These are phyloP conservation scores for Raddia distichophylla DNA, from an alignment of 176 grass and related monocot species.

Conservation along the genomic window DNA sequence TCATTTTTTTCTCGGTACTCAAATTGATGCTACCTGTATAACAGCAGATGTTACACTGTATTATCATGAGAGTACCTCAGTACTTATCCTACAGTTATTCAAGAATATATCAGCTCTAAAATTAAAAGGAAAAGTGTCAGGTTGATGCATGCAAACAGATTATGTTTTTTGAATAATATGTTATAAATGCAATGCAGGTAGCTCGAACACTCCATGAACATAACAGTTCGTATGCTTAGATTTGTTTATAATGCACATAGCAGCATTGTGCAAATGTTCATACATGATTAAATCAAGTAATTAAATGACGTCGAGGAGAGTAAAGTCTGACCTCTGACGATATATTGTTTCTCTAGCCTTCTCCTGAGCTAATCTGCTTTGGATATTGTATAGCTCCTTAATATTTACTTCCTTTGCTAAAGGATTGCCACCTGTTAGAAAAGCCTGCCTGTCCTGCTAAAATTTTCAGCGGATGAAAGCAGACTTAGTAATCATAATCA, in stretches of 20 bases:
- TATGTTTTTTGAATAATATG: not conserved
- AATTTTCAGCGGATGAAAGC: slow-evolving; percentile 22
- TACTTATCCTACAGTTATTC: slow-evolving; percentile 19
- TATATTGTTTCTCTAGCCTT: slow-evolving; percentile 77
- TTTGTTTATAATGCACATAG: not conserved
- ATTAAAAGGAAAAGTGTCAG: not conserved
- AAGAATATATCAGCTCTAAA: not conserved
- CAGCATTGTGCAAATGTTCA: slow-evolving; percentile 17
- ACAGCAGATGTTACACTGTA: slow-evolving; percentile 7
- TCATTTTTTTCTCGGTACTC: not conserved
- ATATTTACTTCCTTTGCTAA: slow-evolving; percentile 76
- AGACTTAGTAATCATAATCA: slow-evolving; percentile 23
- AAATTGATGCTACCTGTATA: slow-evolving; percentile 5
- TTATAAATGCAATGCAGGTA: not conserved
- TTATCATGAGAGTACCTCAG: not conserved
- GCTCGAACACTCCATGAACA: slow-evolving; percentile 2
- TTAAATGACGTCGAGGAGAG: not conserved
- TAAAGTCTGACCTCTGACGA: slow-evolving; percentile 60
- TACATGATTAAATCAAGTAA: slow-evolving; percentile 14
- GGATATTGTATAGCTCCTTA: slow-evolving; percentile 83
- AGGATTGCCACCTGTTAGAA: slow-evolving; percentile 62
- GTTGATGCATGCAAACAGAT: slow-evolving; percentile 7
- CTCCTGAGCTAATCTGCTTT: slow-evolving; percentile 82
- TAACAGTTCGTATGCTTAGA: not conserved
- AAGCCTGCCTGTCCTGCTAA: slow-evolving; percentile 70